Base-by-base conservation (phyloP, 2,329 filamentous ascomycete species). In the Chaetomium sp. region DNA sequence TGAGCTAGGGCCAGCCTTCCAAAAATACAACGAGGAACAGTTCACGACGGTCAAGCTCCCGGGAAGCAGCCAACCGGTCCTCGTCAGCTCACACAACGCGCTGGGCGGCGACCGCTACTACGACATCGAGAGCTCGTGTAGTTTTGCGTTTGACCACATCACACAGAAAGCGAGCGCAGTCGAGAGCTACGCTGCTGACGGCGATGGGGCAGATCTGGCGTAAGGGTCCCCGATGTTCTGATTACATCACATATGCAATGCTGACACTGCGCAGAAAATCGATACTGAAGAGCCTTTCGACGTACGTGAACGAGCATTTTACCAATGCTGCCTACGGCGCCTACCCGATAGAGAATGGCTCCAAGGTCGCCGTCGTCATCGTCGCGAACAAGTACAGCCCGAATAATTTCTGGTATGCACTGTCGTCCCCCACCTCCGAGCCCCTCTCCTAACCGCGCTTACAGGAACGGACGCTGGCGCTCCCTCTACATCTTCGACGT, bases 371-470 rank as follows among this genome's bases (percentile, higher is more conserved):
- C 56, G 83, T 97, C 69, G 79, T 96, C 62, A 87, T 97, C 58
- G 93, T 97, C 57, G 91, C 93, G 63, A 97, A 95, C 82, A 97
- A 97, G 78, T 98, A 98, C 82, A 96, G 91, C 73, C 95, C 96
- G 8, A 92, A 93, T 76, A 99, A 99, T 83, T 99, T 93, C 84
- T 98, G 95, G 93, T 93, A 81, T 50, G 79, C 16, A 6, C 6
- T 9, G 7, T 6, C 31, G 6, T 6, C 21, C 23, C 31, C n/a
- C 53, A 23, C 31, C 33, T n/a, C 5, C n/a, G 9, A 8, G 27
- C 5, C 31, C 19, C 21, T 12, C 31, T 12, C 31, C 55, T 31
- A 31, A 51, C 57, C 47, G 51, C 53, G 38, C 10, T 35, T 35
- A 23, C 31, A 93, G 90, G 92, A 98, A 97, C 79, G 95, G 95